phyloP scores from a whole-genome alignment of 371 early-diverging fungal genomes.

The Mucor sp. region DNA sequence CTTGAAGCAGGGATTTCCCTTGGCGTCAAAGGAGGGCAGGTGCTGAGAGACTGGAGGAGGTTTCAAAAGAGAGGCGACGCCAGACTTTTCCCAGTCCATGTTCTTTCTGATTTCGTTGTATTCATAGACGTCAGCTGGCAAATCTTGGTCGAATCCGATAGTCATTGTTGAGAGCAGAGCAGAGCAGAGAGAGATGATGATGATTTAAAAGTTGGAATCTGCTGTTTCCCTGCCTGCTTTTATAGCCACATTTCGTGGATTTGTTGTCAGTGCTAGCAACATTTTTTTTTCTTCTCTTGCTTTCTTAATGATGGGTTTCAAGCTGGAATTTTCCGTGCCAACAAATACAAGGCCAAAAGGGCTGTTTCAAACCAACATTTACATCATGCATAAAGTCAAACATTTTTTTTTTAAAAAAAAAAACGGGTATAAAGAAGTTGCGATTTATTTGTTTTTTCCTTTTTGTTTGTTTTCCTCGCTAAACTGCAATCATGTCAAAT shows the following conservation, averaged over 20 bases:
- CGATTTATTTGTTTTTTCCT: constrained; percentile 7
- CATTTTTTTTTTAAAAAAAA: background rate
- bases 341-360: background rate
- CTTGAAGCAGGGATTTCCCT: constrained; percentile 45
- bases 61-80: constrained; percentile 47
- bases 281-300: background rate
- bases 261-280: constrained; percentile 1
- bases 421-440: background rate
- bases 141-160: constrained; percentile 51
- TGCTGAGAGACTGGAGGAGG: constrained; percentile 53
- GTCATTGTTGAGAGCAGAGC: constrained; percentile 26
- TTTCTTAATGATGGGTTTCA: constrained; percentile 9
- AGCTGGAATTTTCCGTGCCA: constrained; percentile 8
- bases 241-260: background rate
- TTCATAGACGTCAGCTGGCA: constrained; percentile 49
- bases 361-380: background rate
- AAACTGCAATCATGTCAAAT: constrained; percentile 2
- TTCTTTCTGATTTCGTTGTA: constrained; percentile 50
- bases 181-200: too few species aligned
- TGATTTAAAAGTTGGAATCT: background rate
- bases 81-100: constrained; percentile 45
- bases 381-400: constrained; percentile 6
- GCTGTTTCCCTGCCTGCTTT: background rate
- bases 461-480: constrained; percentile 4
- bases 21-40: constrained; percentile 40